Evolutionary conservation across 176 grass and related monocot genomes (phyloP).

Genomic region (Poa annua): DNA sequence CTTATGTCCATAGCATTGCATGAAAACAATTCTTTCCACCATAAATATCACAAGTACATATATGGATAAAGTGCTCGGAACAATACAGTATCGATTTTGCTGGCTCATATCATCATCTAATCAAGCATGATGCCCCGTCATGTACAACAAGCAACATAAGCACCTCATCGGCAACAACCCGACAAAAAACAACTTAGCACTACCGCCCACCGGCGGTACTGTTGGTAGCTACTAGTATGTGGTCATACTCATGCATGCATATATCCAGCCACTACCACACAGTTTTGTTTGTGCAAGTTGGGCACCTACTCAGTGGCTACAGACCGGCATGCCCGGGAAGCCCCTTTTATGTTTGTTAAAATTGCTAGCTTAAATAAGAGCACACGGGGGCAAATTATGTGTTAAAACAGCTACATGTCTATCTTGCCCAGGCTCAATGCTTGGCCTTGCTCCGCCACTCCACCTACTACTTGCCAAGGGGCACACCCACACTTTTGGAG

Average conservation of each 20-base stretch:
- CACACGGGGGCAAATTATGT: too few species aligned
- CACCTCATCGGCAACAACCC: neutral
- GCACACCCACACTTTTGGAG: slow-evolving; percentile 28
- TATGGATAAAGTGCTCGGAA: neutral
- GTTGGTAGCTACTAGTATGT: neutral
- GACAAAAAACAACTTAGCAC: slow-evolving; percentile 24
- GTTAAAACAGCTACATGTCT: too few species aligned
- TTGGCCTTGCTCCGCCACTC: too few species aligned
- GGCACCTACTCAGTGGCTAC: neutral
- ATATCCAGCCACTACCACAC: neutral
- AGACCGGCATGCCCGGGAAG: too few species aligned
- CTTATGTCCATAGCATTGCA: slow-evolving; percentile 38
- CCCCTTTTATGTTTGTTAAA: too few species aligned
- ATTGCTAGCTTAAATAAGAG: too few species aligned
- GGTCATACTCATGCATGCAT: neutral
- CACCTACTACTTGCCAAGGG: slow-evolving; percentile 26
- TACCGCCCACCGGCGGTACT: neutral
- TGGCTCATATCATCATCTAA: slow-evolving; percentile 3
- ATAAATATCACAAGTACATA: slow-evolving; percentile 4
- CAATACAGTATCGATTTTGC: neutral
- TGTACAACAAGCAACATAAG: neutral
- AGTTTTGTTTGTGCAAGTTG: slow-evolving; percentile 29
- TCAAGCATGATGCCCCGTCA: slow-evolving; percentile 11
- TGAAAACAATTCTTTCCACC: neutral
- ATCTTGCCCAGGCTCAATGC: too few species aligned